A percentile compares a stretch with the other conserved stretches of the same genome.
Conservation (phyloP, 1,284 basidiomycete genomes). For the Ustilago vetiveriae region DNA sequence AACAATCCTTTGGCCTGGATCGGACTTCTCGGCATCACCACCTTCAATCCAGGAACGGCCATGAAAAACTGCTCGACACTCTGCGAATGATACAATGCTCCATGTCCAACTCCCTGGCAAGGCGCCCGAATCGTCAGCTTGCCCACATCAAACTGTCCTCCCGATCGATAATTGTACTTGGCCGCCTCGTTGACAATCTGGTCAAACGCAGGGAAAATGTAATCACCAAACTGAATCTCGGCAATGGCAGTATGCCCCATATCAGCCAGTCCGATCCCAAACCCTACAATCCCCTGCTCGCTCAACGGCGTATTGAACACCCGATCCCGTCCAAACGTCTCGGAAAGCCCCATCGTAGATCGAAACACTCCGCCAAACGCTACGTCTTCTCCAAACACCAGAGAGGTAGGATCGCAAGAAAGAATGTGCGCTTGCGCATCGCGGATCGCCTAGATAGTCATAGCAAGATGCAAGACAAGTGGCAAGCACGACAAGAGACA, state of each 20-base stretch:
- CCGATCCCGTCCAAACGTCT: constrained; percentile 76
- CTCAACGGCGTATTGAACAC: constrained; percentile 56
- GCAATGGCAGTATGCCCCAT: constrained; percentile 95
- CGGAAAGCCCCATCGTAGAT: constrained; percentile 87
- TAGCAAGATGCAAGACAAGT: not conserved
- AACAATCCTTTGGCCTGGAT: constrained; percentile 93
- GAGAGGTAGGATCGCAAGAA: constrained; percentile 77
- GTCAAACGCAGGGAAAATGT: constrained; percentile 51
- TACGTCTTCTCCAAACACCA: constrained; percentile 79
- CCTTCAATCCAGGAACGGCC: constrained; percentile 83
- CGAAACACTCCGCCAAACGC: constrained; percentile 89
- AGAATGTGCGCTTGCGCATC: constrained; percentile 59
- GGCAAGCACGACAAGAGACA: not conserved
- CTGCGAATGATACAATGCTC: constrained; percentile 92
- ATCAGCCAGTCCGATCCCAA: constrained; percentile 87
- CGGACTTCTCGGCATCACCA: constrained; percentile 89
- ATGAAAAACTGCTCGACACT: constrained; percentile 94
- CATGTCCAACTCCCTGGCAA: constrained; percentile 51
- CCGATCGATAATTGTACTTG: constrained; percentile 88
- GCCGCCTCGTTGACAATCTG: constrained; percentile 95
- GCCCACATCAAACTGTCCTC: constrained; percentile 83
- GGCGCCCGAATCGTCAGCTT: constrained; percentile 82
- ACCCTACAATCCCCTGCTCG: constrained; percentile 86
- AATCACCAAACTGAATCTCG: constrained; percentile 77
- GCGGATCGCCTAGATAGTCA: constrained; percentile 51